A percentile compares a stretch with the other conserved stretches of the same genome.
Evolutionary conservation across 768 basidiomycete genomes (phyloP).

Genomic region (Clavulina sp.): DNA sequence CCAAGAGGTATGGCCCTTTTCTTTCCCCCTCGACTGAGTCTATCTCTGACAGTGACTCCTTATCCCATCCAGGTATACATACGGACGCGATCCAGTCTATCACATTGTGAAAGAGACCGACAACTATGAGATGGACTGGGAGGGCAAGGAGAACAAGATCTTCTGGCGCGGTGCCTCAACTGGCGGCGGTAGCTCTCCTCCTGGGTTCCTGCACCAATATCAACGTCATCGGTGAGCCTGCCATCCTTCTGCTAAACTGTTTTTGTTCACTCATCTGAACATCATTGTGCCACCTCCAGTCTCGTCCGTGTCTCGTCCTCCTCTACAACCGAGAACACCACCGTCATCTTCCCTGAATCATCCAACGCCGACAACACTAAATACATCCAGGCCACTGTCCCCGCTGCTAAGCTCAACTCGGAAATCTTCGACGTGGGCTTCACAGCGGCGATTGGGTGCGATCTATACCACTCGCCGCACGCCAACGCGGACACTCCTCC

Average conservation of each 20-base stretch:
- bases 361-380: conserved; percentile 33
- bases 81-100: conserved; percentile 38
- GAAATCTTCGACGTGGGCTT: conserved; percentile 83
- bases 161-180: conserved; percentile 97
- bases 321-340: conserved; percentile 32
- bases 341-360: conserved; percentile 55
- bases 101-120: conserved; percentile 60
- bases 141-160: conserved; percentile 65
- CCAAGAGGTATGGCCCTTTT: conserved; percentile 42
- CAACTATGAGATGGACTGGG: conserved; percentile 76
- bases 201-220: conserved; percentile 65
- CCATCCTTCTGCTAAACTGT: conserved; percentile 10
- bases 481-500: too few relatives aligned
- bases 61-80: background rate
- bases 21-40: background rate
- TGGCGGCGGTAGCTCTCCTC: conserved; percentile 77
- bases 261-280: conserved; percentile 10
- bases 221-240: conserved; percentile 60
- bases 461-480: conserved; percentile 58
- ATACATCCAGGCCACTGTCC: conserved; percentile 26
- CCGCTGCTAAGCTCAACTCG: conserved; percentile 42
- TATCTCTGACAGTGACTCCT: background rate
- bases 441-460: conserved; percentile 52
- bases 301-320: conserved; percentile 69
- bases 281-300: conserved; percentile 16